Conservation (phyloP, 345 rosid species). For the Raphanus sativus region DNA sequence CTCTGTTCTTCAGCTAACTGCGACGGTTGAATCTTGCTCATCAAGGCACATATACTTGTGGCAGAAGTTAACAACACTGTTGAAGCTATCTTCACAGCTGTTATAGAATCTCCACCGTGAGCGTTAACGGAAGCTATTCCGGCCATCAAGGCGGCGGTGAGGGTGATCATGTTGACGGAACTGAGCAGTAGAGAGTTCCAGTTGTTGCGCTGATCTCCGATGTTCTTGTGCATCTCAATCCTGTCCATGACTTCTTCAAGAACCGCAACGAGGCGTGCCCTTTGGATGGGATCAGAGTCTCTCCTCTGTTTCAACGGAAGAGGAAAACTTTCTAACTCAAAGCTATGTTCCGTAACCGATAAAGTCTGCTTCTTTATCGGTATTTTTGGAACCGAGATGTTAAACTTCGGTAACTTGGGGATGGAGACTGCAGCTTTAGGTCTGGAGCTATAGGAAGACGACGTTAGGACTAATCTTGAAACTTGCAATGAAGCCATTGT, state of each 20-base stretch:
- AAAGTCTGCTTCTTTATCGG: slow-evolving; percentile 16
- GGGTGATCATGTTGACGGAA: slow-evolving; percentile 68
- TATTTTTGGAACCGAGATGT: slow-evolving; percentile 36
- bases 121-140: slow-evolving; percentile 46
- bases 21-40: slow-evolving; percentile 63
- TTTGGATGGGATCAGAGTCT: slow-evolving; percentile 13
- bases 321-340: slow-evolving; percentile 27
- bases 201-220: slow-evolving; percentile 61
- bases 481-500: slow-evolving; percentile 49
- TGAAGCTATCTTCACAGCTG: slow-evolving; percentile 48
- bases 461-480: slow-evolving; percentile 36
- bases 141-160: slow-evolving; percentile 55
- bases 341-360: slow-evolving; percentile 25
- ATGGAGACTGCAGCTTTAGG: slow-evolving; percentile 45
- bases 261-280: slow-evolving; percentile 46
- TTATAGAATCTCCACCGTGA: slow-evolving; percentile 29
- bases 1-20: slow-evolving; percentile 63
- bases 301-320: slow-evolving; percentile 12
- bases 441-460: slow-evolving; percentile 34
- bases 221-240: slow-evolving; percentile 68
- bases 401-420: slow-evolving; percentile 46
- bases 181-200: slow-evolving; percentile 66
- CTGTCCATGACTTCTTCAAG: slow-evolving; percentile 62
- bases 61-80: slow-evolving; percentile 46
- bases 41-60: slow-evolving; percentile 42